Base-by-base conservation (phyloP, 2,329 filamentous ascomycete genomes). In the Ploettnerulaceae sp. region DNA sequence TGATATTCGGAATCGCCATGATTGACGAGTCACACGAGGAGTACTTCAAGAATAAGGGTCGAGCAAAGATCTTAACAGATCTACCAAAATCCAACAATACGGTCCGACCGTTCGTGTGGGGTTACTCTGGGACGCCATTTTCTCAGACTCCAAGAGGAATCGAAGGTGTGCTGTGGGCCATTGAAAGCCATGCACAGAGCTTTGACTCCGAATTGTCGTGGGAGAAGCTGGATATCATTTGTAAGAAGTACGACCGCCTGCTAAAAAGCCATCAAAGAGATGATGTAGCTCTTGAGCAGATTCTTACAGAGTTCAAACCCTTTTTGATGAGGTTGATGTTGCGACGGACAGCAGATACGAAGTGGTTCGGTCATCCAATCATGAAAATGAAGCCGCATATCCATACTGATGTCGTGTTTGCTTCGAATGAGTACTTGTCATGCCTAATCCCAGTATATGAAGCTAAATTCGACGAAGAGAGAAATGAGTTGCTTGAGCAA, bases 1-100 rank as follows among this genome's bases (percentile, higher is more conserved):
- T 56, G 20, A 47, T 53, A 3, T 52, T 58, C 32, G 56, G 56
- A 4, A 53, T 58, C 22, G 54, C 54, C 2, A 53, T 54, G 49
- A 42, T 54, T 11, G 56, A 58, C 40, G 56, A 58, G 37, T 54
- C 28, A 20, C 56, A 58, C 40, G 56, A 57, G 12, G 45, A 48
- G 6, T 47, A 45, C 14, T 34, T 33, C 12, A 46, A 42, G 28
- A 43, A 40, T 14, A 47, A 49, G 26, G 48, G 48, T 1, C 32
- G 51, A 20, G 18, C 37, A 9, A 33, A 34, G 9, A 33, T 58
- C n/a, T 40, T 58, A n/a, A 17, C 33, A 4, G 34, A 47, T 7
- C 31, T 58, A 1, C 52, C 54, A 7, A 37, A 21, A 17, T 20
- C 24, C 8, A 38, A 36, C 8, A 20, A 40, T 3, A 17, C 32